Evolutionary conservation across 2,329 filamentous ascomycete genomes (phyloP), one percentile per base, ranked within the genome.

Genomic region (Trichophaea hybrida): DNA sequence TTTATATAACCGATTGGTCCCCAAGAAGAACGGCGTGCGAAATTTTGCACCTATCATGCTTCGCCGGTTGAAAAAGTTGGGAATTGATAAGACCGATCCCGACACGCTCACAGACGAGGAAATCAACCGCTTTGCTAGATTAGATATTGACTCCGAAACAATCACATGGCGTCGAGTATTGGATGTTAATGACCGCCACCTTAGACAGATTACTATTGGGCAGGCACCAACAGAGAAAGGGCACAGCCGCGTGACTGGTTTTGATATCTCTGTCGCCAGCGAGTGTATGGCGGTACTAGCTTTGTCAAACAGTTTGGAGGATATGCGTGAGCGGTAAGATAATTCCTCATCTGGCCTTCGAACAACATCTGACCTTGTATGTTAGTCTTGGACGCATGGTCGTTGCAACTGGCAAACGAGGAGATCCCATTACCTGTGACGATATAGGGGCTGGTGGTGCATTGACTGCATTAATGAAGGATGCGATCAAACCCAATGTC

Each of bases 221-320:
- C 85, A 85, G 65, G 91, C 91, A 0, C 77, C 86, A 3, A 95
- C 91, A 0, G 93, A 98, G 74, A 94, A 89, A 75, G 90, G 90
- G 12, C 82, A 88, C 67, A 86, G 82, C 32, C 83, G 93, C 63
- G 81, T 93, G 73, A 97, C 93, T 35, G 90, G 88, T 49, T 98
- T 98, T 69, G 93, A 98, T 71, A 98, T 98, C 67, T 95, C 91
- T 0, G 93, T 98, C 34, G 93, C 93, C 46, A 94, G 87, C 72
- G 93, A 97, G 73, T 95, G 89, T 72, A 98, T 98, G 93, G 93
- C 93, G 62, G 94, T 98, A 63, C 82, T 98, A 59, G 93, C 93
- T 7, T 80, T 98, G 66, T 94, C 88, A 75, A 96, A 88, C 65
- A 82, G 84, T 71, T 78, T 97, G 63, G 76, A 77, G 35, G 93